Evolutionary conservation across 2,329 filamentous ascomycete species (phyloP).

Genomic region (Chaetothyriales sp.): DNA sequence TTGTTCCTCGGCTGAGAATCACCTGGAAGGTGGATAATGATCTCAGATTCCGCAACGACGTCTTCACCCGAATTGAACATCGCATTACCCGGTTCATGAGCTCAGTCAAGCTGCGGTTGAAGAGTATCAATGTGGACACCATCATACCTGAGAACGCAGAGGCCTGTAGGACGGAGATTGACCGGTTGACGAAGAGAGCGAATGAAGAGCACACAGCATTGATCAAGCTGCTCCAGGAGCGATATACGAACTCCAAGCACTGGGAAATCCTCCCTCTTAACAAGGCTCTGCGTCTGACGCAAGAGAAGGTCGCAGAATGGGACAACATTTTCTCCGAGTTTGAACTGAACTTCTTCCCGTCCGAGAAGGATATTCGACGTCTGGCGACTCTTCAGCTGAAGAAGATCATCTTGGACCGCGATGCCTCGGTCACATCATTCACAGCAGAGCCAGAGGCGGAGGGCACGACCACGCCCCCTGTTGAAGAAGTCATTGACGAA

Average conservation of each 20-base stretch:
- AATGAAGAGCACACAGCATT: conserved; percentile 68
- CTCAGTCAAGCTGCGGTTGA: conserved; percentile 69
- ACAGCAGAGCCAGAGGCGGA: conserved; percentile 55
- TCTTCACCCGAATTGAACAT: conserved; percentile 66
- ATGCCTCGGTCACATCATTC: conserved; percentile 64
- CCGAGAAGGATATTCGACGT: conserved; percentile 88
- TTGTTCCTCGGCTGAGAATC: conserved; percentile 75
- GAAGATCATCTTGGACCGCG: conserved; percentile 80
- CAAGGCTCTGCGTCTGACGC: conserved; percentile 69
- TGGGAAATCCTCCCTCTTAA: conserved; percentile 96
- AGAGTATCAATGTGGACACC: conserved; percentile 80
- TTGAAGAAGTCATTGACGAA: conserved; percentile 20
- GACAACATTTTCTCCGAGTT: conserved; percentile 81
- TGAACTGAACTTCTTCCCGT: conserved; percentile 78
- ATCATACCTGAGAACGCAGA: conserved; percentile 78
- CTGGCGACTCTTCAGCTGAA: conserved; percentile 83
- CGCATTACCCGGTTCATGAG: conserved; percentile 74
- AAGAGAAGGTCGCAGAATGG: conserved; percentile 88
- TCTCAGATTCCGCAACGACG: conserved; percentile 78
- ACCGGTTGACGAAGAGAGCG: conserved; percentile 58
- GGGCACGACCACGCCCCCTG: conserved; percentile 37
- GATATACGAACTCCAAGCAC: conserved; percentile 86
- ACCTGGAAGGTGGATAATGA: conserved; percentile 98
- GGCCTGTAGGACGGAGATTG: conserved; percentile 66
- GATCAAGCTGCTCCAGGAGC: conserved; percentile 64